These are phyloP conservation scores for Neobulgaria alba DNA, from an alignment of 2,329 filamentous ascomycete species.

Conservation along the genomic window DNA sequence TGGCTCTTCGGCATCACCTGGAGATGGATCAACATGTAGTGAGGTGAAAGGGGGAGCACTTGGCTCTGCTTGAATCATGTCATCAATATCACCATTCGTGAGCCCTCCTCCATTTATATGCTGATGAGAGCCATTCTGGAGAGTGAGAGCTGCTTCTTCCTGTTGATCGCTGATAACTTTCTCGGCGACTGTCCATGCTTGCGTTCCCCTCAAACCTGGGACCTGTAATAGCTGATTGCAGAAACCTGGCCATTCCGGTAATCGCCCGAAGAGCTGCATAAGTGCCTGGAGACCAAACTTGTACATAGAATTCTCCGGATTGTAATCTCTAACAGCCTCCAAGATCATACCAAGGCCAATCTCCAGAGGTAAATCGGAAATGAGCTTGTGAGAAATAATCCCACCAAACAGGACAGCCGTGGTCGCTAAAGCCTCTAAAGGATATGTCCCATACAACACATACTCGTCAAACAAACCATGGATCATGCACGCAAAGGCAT, in stretches of 20 bases:
- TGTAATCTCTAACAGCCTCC: conserved; percentile 85
- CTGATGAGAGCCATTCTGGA: conserved; percentile 2
- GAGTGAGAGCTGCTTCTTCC: conserved; percentile 33
- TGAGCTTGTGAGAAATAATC: conserved; percentile 87
- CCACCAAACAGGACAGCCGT: conserved; percentile 95
- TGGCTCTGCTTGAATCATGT: conserved; percentile 48
- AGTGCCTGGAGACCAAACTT: conserved; percentile 95
- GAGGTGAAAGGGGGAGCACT: conserved; percentile 66
- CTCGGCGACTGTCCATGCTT: conserved; percentile 74
- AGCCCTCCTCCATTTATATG: conserved; percentile 39
- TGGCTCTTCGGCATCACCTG: conserved; percentile 68
- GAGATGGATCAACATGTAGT: conserved; percentile 64
- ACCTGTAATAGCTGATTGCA: conserved; percentile 80
- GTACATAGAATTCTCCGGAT: conserved; percentile 84
- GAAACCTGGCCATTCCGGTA: conserved; percentile 92
- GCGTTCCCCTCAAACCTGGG: conserved; percentile 72
- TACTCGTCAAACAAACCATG: conserved; percentile 97
- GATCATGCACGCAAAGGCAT: conserved; percentile 97
- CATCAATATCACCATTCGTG: conserved; percentile 64
- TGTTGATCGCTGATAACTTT: conserved; percentile 66
- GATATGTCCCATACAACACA: conserved; percentile 89
- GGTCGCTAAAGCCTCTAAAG: conserved; percentile 88
- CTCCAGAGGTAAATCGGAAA: conserved; percentile 82
- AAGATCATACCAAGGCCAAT: conserved; percentile 96
- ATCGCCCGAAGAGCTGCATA: conserved; percentile 73